Evolutionary conservation across 2,329 filamentous ascomycete genomes (phyloP).

Genomic region (Ophiostoma himal-ulmi): DNA sequence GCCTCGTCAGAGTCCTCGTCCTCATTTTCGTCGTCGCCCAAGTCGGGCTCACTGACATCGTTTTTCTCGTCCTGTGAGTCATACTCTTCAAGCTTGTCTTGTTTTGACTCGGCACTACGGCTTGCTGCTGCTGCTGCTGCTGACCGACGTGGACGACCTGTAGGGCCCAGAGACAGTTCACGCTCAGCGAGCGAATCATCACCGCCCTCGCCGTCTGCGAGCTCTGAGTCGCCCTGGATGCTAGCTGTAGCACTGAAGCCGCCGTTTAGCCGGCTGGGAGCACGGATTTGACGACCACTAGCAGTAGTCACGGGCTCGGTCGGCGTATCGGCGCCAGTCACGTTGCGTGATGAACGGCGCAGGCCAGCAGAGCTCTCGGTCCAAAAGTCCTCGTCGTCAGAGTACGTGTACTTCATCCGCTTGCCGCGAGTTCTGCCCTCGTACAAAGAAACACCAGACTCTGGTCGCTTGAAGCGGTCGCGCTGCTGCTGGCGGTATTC

Average conservation of each 20-base stretch:
- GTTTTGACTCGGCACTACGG: conserved; percentile 41
- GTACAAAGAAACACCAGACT: conserved; percentile 86
- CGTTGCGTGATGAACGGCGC: conserved; percentile 69
- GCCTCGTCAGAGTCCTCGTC: conserved; percentile 48
- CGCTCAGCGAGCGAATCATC: conserved; percentile 26
- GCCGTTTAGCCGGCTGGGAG: conserved; percentile 58
- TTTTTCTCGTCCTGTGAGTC: conserved; percentile 45
- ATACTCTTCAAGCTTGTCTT: conserved; percentile 43
- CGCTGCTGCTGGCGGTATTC: conserved; percentile 85
- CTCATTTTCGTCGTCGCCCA: conserved; percentile 64
- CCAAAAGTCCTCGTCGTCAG: conserved; percentile 72
- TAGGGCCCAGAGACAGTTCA: conserved; percentile 39
- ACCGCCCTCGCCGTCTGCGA: conserved; percentile 24
- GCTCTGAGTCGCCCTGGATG: conserved; percentile 38
- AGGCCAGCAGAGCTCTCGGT: conserved; percentile 52
- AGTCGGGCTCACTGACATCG: conserved; percentile 66
- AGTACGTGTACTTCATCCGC: conserved; percentile 93
- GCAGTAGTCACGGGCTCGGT: conserved; percentile 68
- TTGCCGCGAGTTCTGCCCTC: conserved; percentile 95
- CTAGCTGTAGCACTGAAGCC: conserved; percentile 44
- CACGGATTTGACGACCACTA: conserved; percentile 78
- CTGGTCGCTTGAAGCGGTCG: conserved; percentile 79
- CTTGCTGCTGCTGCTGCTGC: conserved; percentile 45
- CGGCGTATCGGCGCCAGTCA: conserved; percentile 67
- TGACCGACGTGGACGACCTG: conserved; percentile 46